These are phyloP conservation scores for Vararia minispora DNA, from an alignment of 768 basidiomycete genomes.

Conservation along the genomic window DNA sequence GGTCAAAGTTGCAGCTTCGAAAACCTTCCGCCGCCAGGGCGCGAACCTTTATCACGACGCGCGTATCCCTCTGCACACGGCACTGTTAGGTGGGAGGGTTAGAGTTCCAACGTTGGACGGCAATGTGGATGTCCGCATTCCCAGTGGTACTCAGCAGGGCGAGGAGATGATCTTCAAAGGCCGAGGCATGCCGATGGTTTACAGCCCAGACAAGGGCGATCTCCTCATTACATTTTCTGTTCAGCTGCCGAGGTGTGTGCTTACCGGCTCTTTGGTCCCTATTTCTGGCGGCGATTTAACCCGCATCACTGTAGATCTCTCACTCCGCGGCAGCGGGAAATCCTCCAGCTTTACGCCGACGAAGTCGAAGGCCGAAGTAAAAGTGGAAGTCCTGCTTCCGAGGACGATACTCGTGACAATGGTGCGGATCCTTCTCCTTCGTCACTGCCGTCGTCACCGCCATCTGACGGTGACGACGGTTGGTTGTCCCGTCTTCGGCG, in stretches of 20 bases:
- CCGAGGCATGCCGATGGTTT: conserved; percentile 64
- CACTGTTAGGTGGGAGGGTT: conserved; percentile 86
- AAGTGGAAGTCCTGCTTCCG: neutral
- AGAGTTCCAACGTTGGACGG: conserved; percentile 92
- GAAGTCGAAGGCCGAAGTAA: conserved; percentile 69
- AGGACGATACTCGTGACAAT: conserved; percentile 32
- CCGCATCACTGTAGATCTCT: conserved; percentile 50
- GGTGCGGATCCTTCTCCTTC: conserved; percentile 68
- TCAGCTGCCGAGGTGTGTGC: conserved; percentile 76
- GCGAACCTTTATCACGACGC: conserved; percentile 84
- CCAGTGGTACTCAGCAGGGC: conserved; percentile 88
- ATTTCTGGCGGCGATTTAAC: conserved; percentile 4
- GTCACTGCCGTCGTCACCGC: conserved; percentile 40
- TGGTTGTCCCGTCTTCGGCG: conserved; percentile 65
- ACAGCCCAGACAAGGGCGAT: conserved; percentile 59
- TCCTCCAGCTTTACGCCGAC: conserved; percentile 84
- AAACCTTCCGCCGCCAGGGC: conserved; percentile 84
- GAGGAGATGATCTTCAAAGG: conserved; percentile 94
- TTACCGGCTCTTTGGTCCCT: conserved; percentile 1
- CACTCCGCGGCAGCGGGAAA: conserved; percentile 72
- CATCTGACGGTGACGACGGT: conserved; percentile 36
- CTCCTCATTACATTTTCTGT: conserved; percentile 83
- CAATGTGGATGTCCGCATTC: conserved; percentile 89
- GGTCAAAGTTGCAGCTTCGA: conserved; percentile 73
- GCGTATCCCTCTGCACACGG: conserved; percentile 82